phyloP scores from a whole-genome alignment of 371 early-diverging fungal species.

The Mortierella sp. region DNA sequence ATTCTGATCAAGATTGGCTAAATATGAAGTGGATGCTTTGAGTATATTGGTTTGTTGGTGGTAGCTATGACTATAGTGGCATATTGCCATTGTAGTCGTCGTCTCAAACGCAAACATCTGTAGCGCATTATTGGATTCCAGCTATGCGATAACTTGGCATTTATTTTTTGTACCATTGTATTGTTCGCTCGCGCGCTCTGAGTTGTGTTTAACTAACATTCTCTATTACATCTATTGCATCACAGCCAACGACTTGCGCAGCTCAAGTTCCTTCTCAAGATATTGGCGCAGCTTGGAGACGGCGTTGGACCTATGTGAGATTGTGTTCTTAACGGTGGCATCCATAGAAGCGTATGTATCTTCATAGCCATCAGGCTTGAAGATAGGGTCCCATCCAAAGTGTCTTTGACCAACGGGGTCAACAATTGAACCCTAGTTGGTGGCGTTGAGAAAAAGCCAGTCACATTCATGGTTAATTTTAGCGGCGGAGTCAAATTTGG shows the following conservation, averaged over 20 bases:
- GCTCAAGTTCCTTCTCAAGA: slow-evolving; percentile 47
- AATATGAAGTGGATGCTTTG: too few relatives aligned
- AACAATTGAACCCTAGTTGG: slow-evolving; percentile 85
- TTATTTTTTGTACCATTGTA: neutral
- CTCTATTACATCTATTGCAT: neutral
- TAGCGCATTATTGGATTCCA: too few relatives aligned
- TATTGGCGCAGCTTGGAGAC: slow-evolving; percentile 78
- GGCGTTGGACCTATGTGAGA: slow-evolving; percentile 90
- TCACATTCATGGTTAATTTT: neutral
- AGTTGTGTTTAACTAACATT: neutral
- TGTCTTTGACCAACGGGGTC: slow-evolving; percentile 83
- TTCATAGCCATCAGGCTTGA: slow-evolving; percentile 88
- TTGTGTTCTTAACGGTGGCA: slow-evolving; percentile 84
- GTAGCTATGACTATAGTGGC: too few relatives aligned
- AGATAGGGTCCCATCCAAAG: slow-evolving; percentile 98
- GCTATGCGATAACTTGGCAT: too few relatives aligned
- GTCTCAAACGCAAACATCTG: too few relatives aligned
- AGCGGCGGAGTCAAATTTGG: too few relatives aligned
- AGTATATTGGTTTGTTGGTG: too few relatives aligned
- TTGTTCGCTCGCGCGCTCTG: neutral
- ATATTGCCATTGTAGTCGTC: too few relatives aligned
- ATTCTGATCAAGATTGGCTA: too few relatives aligned
- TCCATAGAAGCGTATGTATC: slow-evolving; percentile 94
- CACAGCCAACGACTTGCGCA: slow-evolving; percentile 12
- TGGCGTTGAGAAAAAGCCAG: neutral